Conservation (phyloP, 768 basidiomycete species). For the Termitomyces sp. region DNA sequence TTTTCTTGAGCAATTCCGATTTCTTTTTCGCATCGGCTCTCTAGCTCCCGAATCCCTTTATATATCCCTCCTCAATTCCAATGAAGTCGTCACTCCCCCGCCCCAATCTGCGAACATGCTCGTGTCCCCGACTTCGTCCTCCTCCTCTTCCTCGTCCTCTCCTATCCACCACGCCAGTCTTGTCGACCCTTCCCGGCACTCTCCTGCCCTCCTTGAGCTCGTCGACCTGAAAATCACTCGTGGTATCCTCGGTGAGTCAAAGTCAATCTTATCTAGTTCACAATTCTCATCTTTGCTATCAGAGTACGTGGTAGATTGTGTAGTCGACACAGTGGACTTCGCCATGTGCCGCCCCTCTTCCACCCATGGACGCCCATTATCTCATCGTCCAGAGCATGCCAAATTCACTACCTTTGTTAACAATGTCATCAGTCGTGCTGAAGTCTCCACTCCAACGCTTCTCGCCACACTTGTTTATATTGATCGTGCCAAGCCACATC, state of each 20-base stretch:
- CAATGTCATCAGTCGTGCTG: conserved; percentile 67
- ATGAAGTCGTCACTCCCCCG: conserved; percentile 12
- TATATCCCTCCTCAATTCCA: conserved; percentile 22
- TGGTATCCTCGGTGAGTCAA: conserved; percentile 58
- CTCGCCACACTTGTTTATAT: conserved; percentile 74
- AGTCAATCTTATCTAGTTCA: neutral
- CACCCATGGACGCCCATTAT: conserved; percentile 40
- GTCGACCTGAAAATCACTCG: conserved; percentile 58
- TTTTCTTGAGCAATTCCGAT: conserved; percentile 19
- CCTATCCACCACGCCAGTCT: conserved; percentile 43
- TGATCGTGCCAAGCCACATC: conserved; percentile 68
- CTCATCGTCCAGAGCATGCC: conserved; percentile 45
- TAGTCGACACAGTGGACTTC: conserved; percentile 70
- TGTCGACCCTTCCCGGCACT: conserved; percentile 59
- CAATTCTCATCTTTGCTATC: conserved; percentile 3
- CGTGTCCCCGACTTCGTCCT: conserved; percentile 18
- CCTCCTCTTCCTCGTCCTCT: conserved; percentile 24
- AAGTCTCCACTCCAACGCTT: conserved; percentile 65
- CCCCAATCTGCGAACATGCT: conserved; percentile 16
- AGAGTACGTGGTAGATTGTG: conserved; percentile 70
- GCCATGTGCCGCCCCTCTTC: conserved; percentile 63
- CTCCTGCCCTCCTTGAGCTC: conserved; percentile 63
- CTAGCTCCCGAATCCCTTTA: conserved; percentile 27
- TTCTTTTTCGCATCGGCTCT: conserved; percentile 26
- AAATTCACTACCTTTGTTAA: conserved; percentile 62